Base-by-base conservation (phyloP, 352 stramenopile genomes). In the Peronosclerospora sorghi region DNA sequence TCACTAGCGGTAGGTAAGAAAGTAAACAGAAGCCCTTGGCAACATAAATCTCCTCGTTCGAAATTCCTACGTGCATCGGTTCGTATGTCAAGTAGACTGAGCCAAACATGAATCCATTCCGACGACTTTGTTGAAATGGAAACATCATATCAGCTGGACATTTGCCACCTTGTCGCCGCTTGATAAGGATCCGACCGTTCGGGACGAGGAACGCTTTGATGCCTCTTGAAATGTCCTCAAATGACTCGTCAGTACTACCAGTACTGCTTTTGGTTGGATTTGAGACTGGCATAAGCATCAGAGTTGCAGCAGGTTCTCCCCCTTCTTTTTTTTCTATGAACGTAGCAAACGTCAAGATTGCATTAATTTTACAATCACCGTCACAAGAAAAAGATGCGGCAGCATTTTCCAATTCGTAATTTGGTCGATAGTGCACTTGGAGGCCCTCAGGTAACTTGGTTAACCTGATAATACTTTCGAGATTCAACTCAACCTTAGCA, bases 381-480 rank as follows among this genome's bases (percentile, higher is more conserved):
- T 73, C 54, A 4, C 40, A 58, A 2, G 30, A 35, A 40, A 65
- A 45, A 24, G 49, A 34, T 37, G 71, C 14, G 13, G 30, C 62
- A 15, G 59, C 29, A 4, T 45, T 62, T 3, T 58, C 56, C n/a
- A 53, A 57, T 8, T 86, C 70, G 42, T 77, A 86, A 43, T 91
- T 73, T 26, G 78, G 78, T 4, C 75, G 69, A 48, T 88, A 88
- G 32, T 88, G 75, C 17, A 91, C 78, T 56, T 91, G 78, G 0
- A 91, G 58, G 2, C 78, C 78, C 21, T 86, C 65, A 3, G 78
- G 78, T 0, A 91, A 56, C 26, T 83, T 85, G 3, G 76, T 91
- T 20, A 87, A 59, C 8, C 78, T 73, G 36, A 91, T 86, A 46
- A 91, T 91, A 35, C 75, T 88, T 40, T 91, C 78, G 4, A 91